Conservation (phyloP, 495 filamentous ascomycete genomes). For the Penicillium malachiteum region DNA sequence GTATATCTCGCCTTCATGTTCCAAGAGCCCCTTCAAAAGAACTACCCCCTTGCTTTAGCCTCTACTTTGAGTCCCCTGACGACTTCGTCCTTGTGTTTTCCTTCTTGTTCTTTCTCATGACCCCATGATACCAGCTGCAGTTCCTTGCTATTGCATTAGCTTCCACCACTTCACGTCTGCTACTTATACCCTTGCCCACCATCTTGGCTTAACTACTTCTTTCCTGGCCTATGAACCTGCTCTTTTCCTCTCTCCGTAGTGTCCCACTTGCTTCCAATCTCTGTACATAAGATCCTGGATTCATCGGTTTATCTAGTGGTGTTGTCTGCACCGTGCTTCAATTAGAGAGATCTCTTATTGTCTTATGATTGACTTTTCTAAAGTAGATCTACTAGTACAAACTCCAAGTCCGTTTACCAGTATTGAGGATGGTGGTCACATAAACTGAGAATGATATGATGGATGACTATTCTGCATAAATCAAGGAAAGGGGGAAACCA, state of each 20-base stretch:
- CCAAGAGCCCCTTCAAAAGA: neutral
- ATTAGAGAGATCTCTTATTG: neutral
- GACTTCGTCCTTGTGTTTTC: neutral
- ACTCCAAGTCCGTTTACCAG: too few species aligned
- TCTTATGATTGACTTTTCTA: neutral
- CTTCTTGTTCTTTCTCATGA: conserved; percentile 9
- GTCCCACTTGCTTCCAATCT: neutral
- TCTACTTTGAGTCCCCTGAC: neutral
- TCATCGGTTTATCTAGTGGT: too few species aligned
- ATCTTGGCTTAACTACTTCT: conserved; percentile 2
- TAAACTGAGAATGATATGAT: too few species aligned
- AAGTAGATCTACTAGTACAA: too few species aligned
- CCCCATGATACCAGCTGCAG: conserved; percentile 21
- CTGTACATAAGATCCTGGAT: conserved; percentile 4
- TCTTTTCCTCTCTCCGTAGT: conserved; percentile 1
- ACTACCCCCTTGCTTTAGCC: too few species aligned
- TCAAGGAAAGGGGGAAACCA: neutral
- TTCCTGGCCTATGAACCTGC: neutral
- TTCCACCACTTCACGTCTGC: neutral
- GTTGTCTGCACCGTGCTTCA: neutral
- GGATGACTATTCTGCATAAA: too few species aligned
- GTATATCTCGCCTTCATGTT: neutral
- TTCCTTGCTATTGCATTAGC: conserved; percentile 5
- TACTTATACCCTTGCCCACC: conserved; percentile 21
- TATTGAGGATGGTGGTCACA: too few species aligned